A percentile compares a stretch with the other conserved stretches of the same genome.
Evolutionary conservation across 2,329 filamentous ascomycete genomes (phyloP).

Genomic region (Thielaviopsis cerberus): DNA sequence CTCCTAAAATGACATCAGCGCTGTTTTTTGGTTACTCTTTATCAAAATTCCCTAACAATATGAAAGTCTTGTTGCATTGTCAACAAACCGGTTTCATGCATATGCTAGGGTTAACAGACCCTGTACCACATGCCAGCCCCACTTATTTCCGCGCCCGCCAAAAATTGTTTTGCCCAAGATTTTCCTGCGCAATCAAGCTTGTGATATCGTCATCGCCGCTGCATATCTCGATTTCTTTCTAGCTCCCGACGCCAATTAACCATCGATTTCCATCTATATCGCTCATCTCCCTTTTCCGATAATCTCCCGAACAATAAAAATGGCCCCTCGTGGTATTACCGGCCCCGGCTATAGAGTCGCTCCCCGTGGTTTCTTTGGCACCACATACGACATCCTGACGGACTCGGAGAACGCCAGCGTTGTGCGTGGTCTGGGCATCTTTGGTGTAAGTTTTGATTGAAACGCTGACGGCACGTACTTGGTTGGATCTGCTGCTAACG

Average conservation of each 20-base stretch:
- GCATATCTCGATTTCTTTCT: background rate
- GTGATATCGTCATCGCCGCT: background rate
- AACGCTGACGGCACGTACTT: background rate
- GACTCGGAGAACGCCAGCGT: slow-evolving; percentile 50
- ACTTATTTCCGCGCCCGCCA: background rate
- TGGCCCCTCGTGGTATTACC: slow-evolving; percentile 10
- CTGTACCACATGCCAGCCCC: background rate
- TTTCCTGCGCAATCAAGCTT: background rate
- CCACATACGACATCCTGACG: slow-evolving; percentile 43
- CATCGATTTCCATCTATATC: background rate
- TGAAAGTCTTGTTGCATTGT: background rate
- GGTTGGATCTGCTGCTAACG: background rate
- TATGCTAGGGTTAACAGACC: background rate
- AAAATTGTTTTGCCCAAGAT: background rate
- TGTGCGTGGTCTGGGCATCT: slow-evolving; percentile 47
- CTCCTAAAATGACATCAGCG: background rate
- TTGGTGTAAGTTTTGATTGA: slow-evolving; percentile 36
- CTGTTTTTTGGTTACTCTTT: too few species aligned
- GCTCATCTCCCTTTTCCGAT: background rate
- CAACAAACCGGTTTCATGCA: background rate
- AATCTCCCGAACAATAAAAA: background rate
- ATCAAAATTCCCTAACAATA: too few species aligned
- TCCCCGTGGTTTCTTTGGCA: slow-evolving; percentile 30
- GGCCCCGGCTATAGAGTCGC: slow-evolving; percentile 11
- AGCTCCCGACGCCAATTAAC: background rate